Evolutionary conservation across 1,284 basidiomycete genomes (phyloP), one percentile per base, ranked within the genome.

Genomic region (Ganoderma meredithae): DNA sequence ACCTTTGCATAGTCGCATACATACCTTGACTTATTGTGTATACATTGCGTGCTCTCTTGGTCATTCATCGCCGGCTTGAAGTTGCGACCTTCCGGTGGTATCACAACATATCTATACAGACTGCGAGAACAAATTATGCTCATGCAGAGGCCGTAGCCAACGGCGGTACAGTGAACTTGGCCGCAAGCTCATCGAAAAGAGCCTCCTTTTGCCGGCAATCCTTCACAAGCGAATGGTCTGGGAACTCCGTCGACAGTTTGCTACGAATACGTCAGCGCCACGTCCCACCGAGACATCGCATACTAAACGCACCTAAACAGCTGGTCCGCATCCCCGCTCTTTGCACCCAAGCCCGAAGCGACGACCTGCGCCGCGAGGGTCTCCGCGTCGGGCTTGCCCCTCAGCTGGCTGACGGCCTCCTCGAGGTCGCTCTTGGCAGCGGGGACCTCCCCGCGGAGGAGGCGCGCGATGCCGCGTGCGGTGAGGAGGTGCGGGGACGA

Each of bases 361-460:
- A 95, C 92, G 3, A 86, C 83, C 76, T 85, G 83, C 1, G 88
- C 92, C 19, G 91, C 92, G 49, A 94, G 82, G 6, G 94, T 87
- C 76, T 95, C 92, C 61, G 85, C 83, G 72, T 92, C 86, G 43
- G 80, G 82, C 67, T 81, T 83, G 0, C 81, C 84, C 40, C 77
- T 79, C 68, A 87, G 84, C 74, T 88, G 85, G 69, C 86, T 82
- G 60, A 91, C 78, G 1, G 95, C 93, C 78, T 97, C 94, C 68
- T 91, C 88, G 55, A 97, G 82, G 77, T 97, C 95, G 12, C 92
- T 95, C 77, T 91, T 90, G 10, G 95, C 95, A 71, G 93, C 95
- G 27, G 88, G 84, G 62, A 94, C 83, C 77, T 97, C 93, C 47
- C 93, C 93, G 27, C 93, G 86, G 41, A 96, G 82, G 40, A 96